Percentiles rank a stretch among this genome's conserved stretches.
phyloP scores from a whole-genome alignment of 2,329 filamentous ascomycete species.

The Aspergillus phoenicis region DNA sequence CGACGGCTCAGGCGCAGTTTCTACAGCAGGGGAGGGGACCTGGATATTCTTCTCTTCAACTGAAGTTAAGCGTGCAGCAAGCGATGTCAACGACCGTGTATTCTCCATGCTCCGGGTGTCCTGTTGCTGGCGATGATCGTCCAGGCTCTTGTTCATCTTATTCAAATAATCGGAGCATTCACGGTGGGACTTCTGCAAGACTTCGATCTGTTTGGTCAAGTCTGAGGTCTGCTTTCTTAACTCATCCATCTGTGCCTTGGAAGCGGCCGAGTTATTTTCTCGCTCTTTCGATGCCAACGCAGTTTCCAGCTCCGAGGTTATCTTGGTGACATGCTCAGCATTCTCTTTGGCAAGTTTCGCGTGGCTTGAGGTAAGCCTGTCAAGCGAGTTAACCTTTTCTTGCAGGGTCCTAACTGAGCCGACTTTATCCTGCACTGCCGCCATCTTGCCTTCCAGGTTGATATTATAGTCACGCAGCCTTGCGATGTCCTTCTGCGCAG shows the following conservation, averaged over 20 bases:
- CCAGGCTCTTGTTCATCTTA: neutral
- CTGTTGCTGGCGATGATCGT: neutral
- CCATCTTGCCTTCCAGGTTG: conserved; percentile 3
- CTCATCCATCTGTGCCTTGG: neutral
- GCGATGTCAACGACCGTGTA: neutral
- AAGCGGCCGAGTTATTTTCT: neutral
- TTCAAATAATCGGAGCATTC: neutral
- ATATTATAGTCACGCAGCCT: neutral
- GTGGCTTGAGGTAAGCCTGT: conserved; percentile 1
- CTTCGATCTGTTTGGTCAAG: neutral
- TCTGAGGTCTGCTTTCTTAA: neutral
- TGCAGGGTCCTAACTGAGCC: conserved; percentile 2
- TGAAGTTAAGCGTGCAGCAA: neutral
- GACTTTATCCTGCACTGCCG: conserved; percentile 7
- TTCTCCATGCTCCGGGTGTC: neutral
- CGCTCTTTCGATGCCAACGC: conserved; percentile 10
- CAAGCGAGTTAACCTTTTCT: neutral
- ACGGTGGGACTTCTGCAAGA: neutral
- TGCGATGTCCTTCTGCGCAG: neutral
- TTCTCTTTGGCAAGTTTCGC: neutral
- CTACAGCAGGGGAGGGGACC: neutral
- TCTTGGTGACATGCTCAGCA: neutral
- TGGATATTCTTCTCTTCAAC: neutral
- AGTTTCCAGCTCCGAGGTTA: neutral
- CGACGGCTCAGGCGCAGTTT: neutral